Conservation (phyloP, 2,329 filamentous ascomycete species). For the Tolypocladium amazonense region DNA sequence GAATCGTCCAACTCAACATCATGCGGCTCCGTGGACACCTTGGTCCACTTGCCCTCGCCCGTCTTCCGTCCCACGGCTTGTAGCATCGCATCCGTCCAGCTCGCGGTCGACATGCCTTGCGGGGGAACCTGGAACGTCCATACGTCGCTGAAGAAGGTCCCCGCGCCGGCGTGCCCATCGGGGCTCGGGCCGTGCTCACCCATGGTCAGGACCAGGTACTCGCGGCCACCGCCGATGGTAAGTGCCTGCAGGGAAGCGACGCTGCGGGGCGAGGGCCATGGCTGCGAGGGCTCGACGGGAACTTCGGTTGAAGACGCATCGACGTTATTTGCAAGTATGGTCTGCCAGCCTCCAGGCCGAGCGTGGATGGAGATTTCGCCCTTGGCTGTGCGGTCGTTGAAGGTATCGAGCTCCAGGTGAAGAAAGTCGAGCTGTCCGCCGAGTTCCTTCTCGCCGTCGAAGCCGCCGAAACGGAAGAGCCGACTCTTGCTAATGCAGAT, state of each 20-base stretch:
- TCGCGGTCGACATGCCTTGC: slow-evolving; percentile 41
- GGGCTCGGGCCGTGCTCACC: slow-evolving; percentile 43
- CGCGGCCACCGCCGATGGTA: slow-evolving; percentile 46
- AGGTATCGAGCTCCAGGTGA: slow-evolving; percentile 44
- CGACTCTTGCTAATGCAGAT: slow-evolving; percentile 54
- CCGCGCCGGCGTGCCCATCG: slow-evolving; percentile 38
- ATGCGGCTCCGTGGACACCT: slow-evolving; percentile 33
- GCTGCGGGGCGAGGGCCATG: slow-evolving; percentile 42
- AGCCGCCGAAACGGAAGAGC: slow-evolving; percentile 73
- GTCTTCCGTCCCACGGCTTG: slow-evolving; percentile 40
- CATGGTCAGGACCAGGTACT: slow-evolving; percentile 52
- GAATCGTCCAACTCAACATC: slow-evolving; percentile 40
- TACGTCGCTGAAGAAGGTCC: slow-evolving; percentile 47
- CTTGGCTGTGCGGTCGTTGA: slow-evolving; percentile 36
- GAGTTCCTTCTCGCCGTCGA: slow-evolving; percentile 58
- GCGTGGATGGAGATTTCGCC: slow-evolving; percentile 41
- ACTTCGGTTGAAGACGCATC: slow-evolving; percentile 24
- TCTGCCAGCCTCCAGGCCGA: slow-evolving; percentile 42
- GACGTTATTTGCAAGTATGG: slow-evolving; percentile 28
- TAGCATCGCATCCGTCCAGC: slow-evolving; percentile 44
- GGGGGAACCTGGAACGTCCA: slow-evolving; percentile 55
- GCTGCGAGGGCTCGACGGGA: slow-evolving; percentile 19
- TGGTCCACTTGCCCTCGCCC: slow-evolving; percentile 49
- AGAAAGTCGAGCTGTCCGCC: slow-evolving; percentile 63
- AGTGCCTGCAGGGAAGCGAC: slow-evolving; percentile 45